phyloP scores from a whole-genome alignment of 305 asterid species.

The Fraxinus floribunda region DNA sequence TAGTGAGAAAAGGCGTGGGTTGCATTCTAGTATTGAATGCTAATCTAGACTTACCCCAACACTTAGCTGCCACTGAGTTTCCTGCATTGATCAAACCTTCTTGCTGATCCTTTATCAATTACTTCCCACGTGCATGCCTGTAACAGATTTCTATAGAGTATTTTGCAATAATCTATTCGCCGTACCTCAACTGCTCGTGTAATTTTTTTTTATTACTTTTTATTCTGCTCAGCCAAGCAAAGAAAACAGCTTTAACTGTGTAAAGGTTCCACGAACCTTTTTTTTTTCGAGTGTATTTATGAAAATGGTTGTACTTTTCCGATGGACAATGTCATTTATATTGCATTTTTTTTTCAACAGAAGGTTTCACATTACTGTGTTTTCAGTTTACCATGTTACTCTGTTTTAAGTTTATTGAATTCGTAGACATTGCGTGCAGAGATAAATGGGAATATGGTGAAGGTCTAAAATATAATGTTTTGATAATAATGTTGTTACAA shows the following conservation, averaged over 20 bases:
- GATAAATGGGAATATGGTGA: not conserved
- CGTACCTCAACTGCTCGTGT: not conserved
- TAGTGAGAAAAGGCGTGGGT: constrained; percentile 61
- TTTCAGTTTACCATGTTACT: not conserved
- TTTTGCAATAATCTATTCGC: not conserved
- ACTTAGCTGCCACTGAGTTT: constrained; percentile 38
- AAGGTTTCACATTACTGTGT: not conserved
- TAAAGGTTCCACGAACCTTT: not conserved
- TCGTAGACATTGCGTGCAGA: not conserved
- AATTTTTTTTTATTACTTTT: not conserved
- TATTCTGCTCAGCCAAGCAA: not conserved
- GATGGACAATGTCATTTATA: not conserved
- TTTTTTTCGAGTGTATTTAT: not conserved
- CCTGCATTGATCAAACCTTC: constrained; percentile 61
- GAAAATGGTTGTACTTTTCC: not conserved
- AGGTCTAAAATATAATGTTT: not conserved
- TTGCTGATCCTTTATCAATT: constrained; percentile 56
- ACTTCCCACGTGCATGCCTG: not conserved
- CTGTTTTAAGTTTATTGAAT: not conserved
- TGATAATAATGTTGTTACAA: not conserved
- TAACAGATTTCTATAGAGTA: not conserved
- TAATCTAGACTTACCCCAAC: constrained; percentile 67
- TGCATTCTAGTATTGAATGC: constrained; percentile 75
- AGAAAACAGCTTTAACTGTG: not conserved
- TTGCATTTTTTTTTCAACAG: not conserved